Base-by-base conservation (phyloP, 495 filamentous ascomycete genomes). In the Hypoxylon intermedium region DNA sequence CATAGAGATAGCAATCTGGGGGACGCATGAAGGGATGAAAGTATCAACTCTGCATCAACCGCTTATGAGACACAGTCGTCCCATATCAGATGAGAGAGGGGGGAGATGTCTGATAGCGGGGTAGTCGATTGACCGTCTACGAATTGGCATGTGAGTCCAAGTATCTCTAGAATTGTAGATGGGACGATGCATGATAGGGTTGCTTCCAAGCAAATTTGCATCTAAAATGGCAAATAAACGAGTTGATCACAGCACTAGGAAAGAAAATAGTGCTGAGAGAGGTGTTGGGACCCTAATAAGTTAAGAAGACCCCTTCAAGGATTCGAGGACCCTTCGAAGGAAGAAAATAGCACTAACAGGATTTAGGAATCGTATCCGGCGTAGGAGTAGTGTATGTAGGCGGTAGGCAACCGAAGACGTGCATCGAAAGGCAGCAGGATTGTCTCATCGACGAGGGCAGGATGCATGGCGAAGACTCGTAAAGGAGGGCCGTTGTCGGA, bases 401-500 rank as follows among this genome's bases (percentile, higher is more conserved):
- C 9, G 5, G 34, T 45, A 44, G 23, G 26, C 19, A 50, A 44
- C 15, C 28, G 42, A 48, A 33, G 31, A 20, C 45, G 40, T 51
- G 36, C 33, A 60, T 55, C 34, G 42, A 40, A 46, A 60, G 24
- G 41, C 36, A 52, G 26, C 18, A 57, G 46, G 51, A 57, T 65
- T 51, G 56, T 59, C 50, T 52, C 40, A 48, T 56, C 33, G 41
- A 53, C 5, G 44, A 60, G 46, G 50, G 13, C 13, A 53, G 46
- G 46, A 26, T 55, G 56, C 51, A 65, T 59, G 33, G 51, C 16
- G 26, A 43, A 36, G n/a, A 7, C n/a, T 42, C 41, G 62, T 65
- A 60, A 65, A 65, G 62, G 62, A 44, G 62, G 62, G 62, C 62
- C 62, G 62, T 37, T 65, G 51, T 65, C 62, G 62, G 62, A 65